Conservation (phyloP, 192 early-diverging fungal species). For the Diversispora eburnea region DNA sequence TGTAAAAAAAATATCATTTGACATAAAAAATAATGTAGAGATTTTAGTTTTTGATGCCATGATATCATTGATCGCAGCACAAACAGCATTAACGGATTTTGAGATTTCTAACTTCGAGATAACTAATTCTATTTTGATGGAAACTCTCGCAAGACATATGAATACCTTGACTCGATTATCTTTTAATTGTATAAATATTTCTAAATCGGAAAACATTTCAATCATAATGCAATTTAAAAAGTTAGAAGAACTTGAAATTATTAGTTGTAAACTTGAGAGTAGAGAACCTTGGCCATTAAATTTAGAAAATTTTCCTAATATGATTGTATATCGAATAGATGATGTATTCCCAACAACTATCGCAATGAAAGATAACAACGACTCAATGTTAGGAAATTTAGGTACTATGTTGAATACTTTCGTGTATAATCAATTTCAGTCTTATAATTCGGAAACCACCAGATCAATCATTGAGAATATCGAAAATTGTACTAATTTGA, state of each 20-base stretch:
- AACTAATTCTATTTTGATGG: not conserved
- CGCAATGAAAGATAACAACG: not conserved
- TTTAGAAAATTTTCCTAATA: not conserved
- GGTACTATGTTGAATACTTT: not conserved
- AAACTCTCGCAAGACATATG: not conserved
- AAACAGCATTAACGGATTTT: not conserved
- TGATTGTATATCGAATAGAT: not conserved
- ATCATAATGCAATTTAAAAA: not conserved
- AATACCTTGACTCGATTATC: not conserved
- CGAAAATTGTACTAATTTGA: not conserved
- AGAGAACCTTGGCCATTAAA: slow-evolving; percentile 2
- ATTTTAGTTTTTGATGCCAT: not conserved
- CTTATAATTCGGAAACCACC: not conserved
- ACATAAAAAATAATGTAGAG: not conserved
- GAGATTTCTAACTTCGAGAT: not conserved
- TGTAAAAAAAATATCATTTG: slow-evolving; percentile 1
- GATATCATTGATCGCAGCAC: not conserved
- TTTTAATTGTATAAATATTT: not conserved
- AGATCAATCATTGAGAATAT: not conserved
- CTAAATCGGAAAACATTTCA: slow-evolving; percentile 1
- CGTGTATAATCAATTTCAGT: not conserved
- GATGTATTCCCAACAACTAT: slow-evolving; percentile 2
- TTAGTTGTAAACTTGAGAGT: not conserved
- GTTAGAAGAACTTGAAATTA: not conserved
- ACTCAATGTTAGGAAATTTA: not conserved